These are phyloP conservation scores for Populus davidiana DNA, from an alignment of 345 rosid species.

Conservation along the genomic window DNA sequence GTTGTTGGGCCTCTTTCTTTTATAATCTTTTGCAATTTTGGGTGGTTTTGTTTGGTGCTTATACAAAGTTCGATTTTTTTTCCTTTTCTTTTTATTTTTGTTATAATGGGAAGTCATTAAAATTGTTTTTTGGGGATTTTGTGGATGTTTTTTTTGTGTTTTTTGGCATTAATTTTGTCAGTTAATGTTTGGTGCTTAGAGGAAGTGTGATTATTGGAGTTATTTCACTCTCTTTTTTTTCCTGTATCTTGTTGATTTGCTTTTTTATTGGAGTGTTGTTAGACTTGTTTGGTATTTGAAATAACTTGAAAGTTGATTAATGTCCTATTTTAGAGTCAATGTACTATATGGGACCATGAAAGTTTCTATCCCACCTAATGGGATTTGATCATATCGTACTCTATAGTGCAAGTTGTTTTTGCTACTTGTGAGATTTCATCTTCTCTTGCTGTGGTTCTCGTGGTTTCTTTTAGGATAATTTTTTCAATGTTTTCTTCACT, in stretches of 20 bases:
- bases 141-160: conserved; percentile 16
- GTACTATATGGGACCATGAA: background rate
- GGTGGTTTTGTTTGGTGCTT: background rate
- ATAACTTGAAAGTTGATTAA: background rate
- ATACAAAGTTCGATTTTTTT: conserved; percentile 4
- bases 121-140: conserved; percentile 23
- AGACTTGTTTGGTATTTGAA: background rate
- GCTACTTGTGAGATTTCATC: background rate
- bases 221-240: background rate
- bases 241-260: background rate
- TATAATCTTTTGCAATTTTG: conserved; percentile 4
- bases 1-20: background rate
- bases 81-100: background rate
- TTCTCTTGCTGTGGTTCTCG: background rate
- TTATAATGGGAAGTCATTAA: background rate
- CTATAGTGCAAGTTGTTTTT: background rate
- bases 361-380: background rate
- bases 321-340: conserved; percentile 8
- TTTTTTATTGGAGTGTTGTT: background rate
- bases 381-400: background rate
- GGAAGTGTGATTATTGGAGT: background rate
- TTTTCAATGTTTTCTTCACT: background rate
- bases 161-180: conserved; percentile 10
- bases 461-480: background rate
- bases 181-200: background rate